These are phyloP conservation scores for Rhynchospora breviuscula DNA, from an alignment of 176 grass and related monocot genomes.

Conservation along the genomic window DNA sequence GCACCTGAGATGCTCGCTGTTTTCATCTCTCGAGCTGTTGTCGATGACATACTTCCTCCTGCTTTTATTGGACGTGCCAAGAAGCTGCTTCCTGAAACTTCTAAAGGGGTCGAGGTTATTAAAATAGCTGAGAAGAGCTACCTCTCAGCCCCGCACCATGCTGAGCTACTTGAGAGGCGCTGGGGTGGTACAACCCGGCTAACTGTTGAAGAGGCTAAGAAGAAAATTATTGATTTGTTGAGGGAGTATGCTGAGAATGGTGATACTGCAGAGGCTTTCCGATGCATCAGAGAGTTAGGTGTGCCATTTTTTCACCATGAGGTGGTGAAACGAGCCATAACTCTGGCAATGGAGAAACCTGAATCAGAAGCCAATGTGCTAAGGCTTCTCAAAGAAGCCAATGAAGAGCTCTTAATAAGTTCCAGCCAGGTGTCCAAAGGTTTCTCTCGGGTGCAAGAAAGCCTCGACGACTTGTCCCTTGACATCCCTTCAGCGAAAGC, in stretches of 20 bases:
- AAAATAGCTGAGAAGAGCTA: constrained; percentile 93
- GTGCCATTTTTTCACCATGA: constrained; percentile 97
- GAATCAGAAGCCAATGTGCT: constrained; percentile 51
- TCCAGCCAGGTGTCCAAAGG: constrained; percentile 93
- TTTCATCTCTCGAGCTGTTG: constrained; percentile 87
- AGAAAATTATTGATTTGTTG: constrained; percentile 70
- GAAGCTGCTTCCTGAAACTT: constrained; percentile 53
- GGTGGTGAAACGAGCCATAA: constrained; percentile 82
- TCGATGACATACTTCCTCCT: constrained; percentile 91
- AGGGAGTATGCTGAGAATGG: constrained; percentile 86
- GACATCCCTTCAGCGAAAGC: constrained; percentile 84
- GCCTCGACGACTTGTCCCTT: constrained; percentile 87
- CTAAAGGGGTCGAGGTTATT: constrained; percentile 69
- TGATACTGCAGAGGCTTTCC: constrained; percentile 68
- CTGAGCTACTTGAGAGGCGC: constrained; percentile 71
- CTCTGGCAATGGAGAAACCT: constrained; percentile 80
- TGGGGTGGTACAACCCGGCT: constrained; percentile 74
- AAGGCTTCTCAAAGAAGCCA: constrained; percentile 79
- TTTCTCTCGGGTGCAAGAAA: constrained; percentile 58
- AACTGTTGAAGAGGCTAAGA: constrained; percentile 81
- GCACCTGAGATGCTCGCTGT: constrained; percentile 74
- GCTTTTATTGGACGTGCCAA: constrained; percentile 68
- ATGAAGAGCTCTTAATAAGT: constrained; percentile 79
- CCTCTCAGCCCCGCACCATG: constrained; percentile 93
- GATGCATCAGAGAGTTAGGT: constrained; percentile 89